phyloP scores from a whole-genome alignment of 2,329 filamentous ascomycete genomes.

The Colletotrichum australisinense region DNA sequence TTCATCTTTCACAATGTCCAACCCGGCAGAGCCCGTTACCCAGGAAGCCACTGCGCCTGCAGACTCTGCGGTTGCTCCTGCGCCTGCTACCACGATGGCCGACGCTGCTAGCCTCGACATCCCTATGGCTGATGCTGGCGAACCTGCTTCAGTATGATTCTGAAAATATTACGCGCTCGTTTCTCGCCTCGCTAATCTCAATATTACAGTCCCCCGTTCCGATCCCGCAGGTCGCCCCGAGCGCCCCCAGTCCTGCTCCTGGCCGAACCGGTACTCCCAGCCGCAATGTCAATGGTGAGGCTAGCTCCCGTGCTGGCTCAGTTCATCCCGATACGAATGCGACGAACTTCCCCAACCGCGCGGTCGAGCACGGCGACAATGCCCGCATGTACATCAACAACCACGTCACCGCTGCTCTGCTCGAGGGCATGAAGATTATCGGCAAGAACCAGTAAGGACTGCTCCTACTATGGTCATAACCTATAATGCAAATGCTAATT shows the following conservation, averaged over 20 bases:
- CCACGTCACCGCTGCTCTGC: constrained; percentile 73
- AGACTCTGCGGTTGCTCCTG: constrained; percentile 27
- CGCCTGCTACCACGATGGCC: constrained; percentile 1
- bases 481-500: constrained; percentile 1
- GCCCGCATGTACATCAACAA: constrained; percentile 78
- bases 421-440: constrained; percentile 81
- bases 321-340: constrained; percentile 65
- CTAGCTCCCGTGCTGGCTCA: constrained; percentile 65
- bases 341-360: constrained; percentile 66
- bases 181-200: background rate
- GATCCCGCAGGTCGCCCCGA: constrained; percentile 42
- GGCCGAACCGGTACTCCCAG: constrained; percentile 61
- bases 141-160: constrained; percentile 53
- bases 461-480: background rate
- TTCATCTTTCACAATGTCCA: constrained; percentile 25
- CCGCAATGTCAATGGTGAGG: constrained; percentile 48
- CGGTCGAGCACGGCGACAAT: constrained; percentile 74
- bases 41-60: constrained; percentile 34
- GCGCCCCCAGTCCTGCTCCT: constrained; percentile 54
- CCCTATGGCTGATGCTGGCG: constrained; percentile 56
- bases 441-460: constrained; percentile 75
- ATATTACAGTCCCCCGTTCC: constrained; percentile 52
- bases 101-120: constrained; percentile 45
- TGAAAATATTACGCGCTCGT: no score
- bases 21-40: constrained; percentile 17